Percentiles rank a stretch among this genome's conserved stretches.
Evolutionary conservation across 2,329 filamentous ascomycete species (phyloP).

Genomic region (Colletotrichum trifolii): DNA sequence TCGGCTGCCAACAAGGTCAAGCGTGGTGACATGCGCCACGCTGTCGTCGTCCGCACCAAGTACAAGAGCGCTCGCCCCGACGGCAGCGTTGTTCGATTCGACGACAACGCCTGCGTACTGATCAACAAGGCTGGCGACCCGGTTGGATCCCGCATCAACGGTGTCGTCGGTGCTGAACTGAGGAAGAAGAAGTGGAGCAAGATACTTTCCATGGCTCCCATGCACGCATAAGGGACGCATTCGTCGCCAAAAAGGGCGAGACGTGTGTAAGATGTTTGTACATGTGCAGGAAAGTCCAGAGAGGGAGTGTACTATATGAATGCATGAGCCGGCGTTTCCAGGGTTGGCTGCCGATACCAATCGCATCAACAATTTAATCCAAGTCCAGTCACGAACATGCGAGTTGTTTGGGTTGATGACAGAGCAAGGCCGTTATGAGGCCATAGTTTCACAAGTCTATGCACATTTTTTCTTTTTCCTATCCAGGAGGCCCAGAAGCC

Average conservation of each 20-base stretch:
- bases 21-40: constrained; percentile 95
- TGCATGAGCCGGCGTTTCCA: constrained; percentile 36
- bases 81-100: constrained; percentile 91
- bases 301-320: constrained; percentile 29
- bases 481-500: neutral
- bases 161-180: constrained; percentile 90
- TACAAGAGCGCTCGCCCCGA: constrained; percentile 90
- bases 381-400: too few species aligned
- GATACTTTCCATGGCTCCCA: constrained; percentile 93
- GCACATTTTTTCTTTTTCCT: constrained; percentile 3
- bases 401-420: neutral
- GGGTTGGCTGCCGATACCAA: constrained; percentile 35
- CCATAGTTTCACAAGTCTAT: neutral
- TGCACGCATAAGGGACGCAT: constrained; percentile 59
- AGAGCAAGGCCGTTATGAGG: constrained; percentile 5
- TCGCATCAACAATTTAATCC: constrained; percentile 16
- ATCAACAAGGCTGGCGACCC: constrained; percentile 98
- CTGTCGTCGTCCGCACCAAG: constrained; percentile 90
- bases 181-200: constrained; percentile 97
- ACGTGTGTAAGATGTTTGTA: constrained; percentile 25
- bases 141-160: constrained; percentile 91
- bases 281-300: constrained; percentile 17
- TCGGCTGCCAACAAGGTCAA: constrained; percentile 91
- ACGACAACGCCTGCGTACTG: constrained; percentile 97
- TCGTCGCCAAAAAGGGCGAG: neutral